Evolutionary conservation across 345 rosid species (phyloP), one percentile per base, ranked within the genome.

Genomic region (Corchorus olitorius): DNA sequence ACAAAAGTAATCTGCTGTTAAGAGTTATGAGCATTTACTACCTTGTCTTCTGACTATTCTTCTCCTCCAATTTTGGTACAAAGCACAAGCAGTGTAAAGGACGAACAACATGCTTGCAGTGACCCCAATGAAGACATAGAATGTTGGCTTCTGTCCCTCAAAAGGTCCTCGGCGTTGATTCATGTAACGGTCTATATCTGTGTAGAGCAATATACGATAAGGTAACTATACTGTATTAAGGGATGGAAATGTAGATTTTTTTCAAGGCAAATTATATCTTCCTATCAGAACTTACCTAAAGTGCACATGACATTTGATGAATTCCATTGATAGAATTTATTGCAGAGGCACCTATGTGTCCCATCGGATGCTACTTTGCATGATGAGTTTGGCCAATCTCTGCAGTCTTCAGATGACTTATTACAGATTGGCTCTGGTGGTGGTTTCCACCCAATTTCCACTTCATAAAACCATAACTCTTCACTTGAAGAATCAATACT

Each of bases 371-470:
- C 69, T 9, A 12, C 46, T 16, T 45, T 74, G 69, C 77, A 74
- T 17, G 27, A 14, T 12, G 77, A 62, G 45, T 74, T 63, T 49
- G 60, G 20, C 77, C 19, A 74, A 22, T 49, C 27, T 4, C 35
- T 34, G 61, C 77, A 74, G 67, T 74, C 70, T 62, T n/a, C 16
- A n/a, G 27, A 74, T 19, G 49, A 41, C 16, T 45, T 6, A 19
- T 45, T 6, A 19, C 77, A 74, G 7, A 14, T 74, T 3, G 67
- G 77, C 35, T 74, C 49, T 35, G 4, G 13, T 27, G 46, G 77
- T 34, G 8, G 11, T 0, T 34, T 45, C 58, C 58, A 74, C 45
- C 27, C 27, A 15, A 59, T 61, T 61, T 74, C 56, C 33, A 46
- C 55, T n/a, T 74, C 69, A 74, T 48, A 74, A 55, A 72, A 56